A percentile compares a stretch with the other conserved stretches of the same genome.
Conservation (phyloP, 495 filamentous ascomycete species). For the Hypoxylon subgilvum region DNA sequence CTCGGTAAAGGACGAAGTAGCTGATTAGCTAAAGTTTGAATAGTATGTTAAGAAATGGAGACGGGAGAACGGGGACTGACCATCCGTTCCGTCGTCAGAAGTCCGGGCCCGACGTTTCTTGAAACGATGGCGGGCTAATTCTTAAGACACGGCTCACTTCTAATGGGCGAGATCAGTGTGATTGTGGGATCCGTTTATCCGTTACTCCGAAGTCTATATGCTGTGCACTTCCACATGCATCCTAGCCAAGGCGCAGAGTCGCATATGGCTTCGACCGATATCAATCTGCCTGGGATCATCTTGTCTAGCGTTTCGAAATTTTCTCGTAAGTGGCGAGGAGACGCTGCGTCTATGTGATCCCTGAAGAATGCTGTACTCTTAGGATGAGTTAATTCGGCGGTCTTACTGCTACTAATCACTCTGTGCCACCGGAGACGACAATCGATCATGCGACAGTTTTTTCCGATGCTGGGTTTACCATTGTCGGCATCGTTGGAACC, state of each 20-base stretch:
- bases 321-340: not conserved
- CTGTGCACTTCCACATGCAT: conserved; percentile 14
- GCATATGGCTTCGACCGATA: not conserved
- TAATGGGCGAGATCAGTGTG: conserved; percentile 13
- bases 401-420: too few species aligned
- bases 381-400: too few species aligned
- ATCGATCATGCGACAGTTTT: too few species aligned
- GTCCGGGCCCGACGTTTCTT: conserved; percentile 15
- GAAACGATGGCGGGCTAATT: not conserved
- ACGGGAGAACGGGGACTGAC: too few species aligned
- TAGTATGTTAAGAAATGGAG: too few species aligned
- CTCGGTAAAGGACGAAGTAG: too few species aligned
- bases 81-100: too few species aligned
- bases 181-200: not conserved
- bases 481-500: too few species aligned
- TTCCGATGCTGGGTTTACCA: too few species aligned
- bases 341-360: not conserved
- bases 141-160: conserved; percentile 9
- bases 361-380: too few species aligned
- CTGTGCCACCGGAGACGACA: not conserved
- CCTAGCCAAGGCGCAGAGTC: conserved; percentile 12
- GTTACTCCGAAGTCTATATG: conserved; percentile 28
- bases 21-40: too few species aligned
- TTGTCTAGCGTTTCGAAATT: not conserved
- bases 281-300: not conserved